Percentiles rank a stretch among this genome's conserved stretches.
Conservation (phyloP, 2,329 filamentous ascomycete species). For the Sclerotinia minor region DNA sequence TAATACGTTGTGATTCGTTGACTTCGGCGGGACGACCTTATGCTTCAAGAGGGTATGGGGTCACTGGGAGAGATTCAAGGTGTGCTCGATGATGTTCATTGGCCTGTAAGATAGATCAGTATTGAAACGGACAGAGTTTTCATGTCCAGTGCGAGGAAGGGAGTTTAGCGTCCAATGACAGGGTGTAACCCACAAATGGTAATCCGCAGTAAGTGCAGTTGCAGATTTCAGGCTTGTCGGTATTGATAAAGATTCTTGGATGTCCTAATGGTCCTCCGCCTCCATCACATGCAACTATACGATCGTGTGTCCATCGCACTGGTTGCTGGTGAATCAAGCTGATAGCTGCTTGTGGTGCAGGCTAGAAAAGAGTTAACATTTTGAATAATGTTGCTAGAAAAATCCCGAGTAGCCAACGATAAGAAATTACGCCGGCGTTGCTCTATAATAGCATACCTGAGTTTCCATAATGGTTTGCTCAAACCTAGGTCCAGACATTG, state of each 20-base stretch:
- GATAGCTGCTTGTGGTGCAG: constrained; percentile 85
- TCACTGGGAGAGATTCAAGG: constrained; percentile 77
- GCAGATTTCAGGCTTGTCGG: constrained; percentile 92
- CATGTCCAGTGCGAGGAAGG: neutral
- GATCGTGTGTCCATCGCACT: constrained; percentile 84
- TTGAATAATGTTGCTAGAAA: no score
- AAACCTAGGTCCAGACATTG: constrained; percentile 92
- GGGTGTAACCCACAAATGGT: constrained; percentile 66
- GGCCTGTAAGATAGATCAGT: constrained; percentile 56
- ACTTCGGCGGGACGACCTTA: constrained; percentile 60
- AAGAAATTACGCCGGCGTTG: neutral
- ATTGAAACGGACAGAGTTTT: neutral
- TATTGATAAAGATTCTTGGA: constrained; percentile 94
- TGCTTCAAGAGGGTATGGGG: constrained; percentile 77
- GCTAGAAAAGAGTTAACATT: constrained; percentile 56
- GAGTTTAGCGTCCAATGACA: neutral
- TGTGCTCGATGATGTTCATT: constrained; percentile 84
- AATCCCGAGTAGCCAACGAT: neutral
- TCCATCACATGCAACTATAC: constrained; percentile 83
- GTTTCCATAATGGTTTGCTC: constrained; percentile 93
- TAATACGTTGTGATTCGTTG: constrained; percentile 57
- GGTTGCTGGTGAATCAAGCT: constrained; percentile 95
- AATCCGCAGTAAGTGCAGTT: constrained; percentile 90
- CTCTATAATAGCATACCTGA: constrained; percentile 65
- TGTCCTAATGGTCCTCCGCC: constrained; percentile 89